phyloP scores from a whole-genome alignment of 75 land plant species.

The Selaginella tamariscina region DNA sequence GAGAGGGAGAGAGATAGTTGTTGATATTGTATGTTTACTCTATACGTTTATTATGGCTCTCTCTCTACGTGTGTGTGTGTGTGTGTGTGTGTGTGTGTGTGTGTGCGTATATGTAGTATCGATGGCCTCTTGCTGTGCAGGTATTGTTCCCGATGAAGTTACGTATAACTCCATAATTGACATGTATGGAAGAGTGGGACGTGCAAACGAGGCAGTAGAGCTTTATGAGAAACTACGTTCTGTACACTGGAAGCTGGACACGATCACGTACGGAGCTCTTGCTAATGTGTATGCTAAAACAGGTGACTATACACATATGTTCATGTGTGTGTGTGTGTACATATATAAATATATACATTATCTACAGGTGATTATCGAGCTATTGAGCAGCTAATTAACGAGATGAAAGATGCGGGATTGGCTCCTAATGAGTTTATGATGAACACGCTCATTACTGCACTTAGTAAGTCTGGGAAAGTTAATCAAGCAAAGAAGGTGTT shows the following conservation, averaged over 20 bases:
- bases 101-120: too few species aligned
- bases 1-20: too few species aligned
- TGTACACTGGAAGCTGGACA: conserved; percentile 71
- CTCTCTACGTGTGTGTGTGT: too few species aligned
- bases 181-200: conserved; percentile 68
- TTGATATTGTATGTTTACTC: too few species aligned
- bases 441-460: conserved; percentile 48
- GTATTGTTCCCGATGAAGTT: conserved; percentile 37
- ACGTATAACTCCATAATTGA: conserved; percentile 87
- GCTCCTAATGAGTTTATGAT: conserved; percentile 67
- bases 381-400: conserved; percentile 41
- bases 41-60: too few species aligned
- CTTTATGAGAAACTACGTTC: conserved; percentile 53
- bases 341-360: too few species aligned
- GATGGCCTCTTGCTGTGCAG: too few species aligned
- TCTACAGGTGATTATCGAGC: conserved; percentile 63
- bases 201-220: conserved; percentile 50
- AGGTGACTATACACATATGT: too few species aligned
- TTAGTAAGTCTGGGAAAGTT: conserved; percentile 61
- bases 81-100: too few species aligned
- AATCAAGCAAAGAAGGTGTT: conserved; percentile 48
- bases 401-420: conserved; percentile 54
- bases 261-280: conserved; percentile 57
- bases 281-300: conserved; percentile 54
- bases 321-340: too few species aligned